A percentile compares a stretch with the other conserved stretches of the same genome.
Evolutionary conservation across 805 yeast species (phyloP).

Genomic region (Schwanniomyces pseudopolymorphus): DNA sequence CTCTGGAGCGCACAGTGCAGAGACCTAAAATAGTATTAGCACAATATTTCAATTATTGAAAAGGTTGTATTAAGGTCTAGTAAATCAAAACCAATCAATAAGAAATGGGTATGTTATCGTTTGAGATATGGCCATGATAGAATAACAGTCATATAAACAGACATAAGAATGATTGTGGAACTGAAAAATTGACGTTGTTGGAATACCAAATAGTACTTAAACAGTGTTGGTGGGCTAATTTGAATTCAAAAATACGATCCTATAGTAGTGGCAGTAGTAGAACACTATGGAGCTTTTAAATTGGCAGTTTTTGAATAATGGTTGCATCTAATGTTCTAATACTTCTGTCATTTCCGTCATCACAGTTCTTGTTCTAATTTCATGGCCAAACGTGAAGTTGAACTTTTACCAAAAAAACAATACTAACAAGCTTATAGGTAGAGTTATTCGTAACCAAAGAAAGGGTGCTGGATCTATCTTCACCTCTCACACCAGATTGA

Average conservation of each 20-base stretch:
- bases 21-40: constrained; percentile 5
- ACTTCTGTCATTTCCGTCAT: background rate
- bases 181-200: background rate
- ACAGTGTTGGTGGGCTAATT: background rate
- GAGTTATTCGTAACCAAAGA: constrained; percentile 99
- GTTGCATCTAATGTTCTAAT: no score
- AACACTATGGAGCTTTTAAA: no score
- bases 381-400: background rate
- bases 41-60: background rate
- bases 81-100: constrained; percentile 17
- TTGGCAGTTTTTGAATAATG: no score
- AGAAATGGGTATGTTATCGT: constrained; percentile 27
- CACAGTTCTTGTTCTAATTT: background rate
- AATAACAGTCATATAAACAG: background rate
- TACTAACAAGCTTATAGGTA: constrained; percentile 54
- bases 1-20: background rate
- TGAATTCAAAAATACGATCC: constrained; percentile 7
- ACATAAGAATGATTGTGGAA: background rate
- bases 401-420: background rate
- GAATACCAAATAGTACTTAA: background rate
- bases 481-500: constrained; percentile 99
- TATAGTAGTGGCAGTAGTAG: background rate
- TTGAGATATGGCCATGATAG: background rate
- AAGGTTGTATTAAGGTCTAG: constrained; percentile 4
- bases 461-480: constrained; percentile 99